phyloP scores from a whole-genome alignment of 805 yeast genomes.

The Candida germanica region DNA sequence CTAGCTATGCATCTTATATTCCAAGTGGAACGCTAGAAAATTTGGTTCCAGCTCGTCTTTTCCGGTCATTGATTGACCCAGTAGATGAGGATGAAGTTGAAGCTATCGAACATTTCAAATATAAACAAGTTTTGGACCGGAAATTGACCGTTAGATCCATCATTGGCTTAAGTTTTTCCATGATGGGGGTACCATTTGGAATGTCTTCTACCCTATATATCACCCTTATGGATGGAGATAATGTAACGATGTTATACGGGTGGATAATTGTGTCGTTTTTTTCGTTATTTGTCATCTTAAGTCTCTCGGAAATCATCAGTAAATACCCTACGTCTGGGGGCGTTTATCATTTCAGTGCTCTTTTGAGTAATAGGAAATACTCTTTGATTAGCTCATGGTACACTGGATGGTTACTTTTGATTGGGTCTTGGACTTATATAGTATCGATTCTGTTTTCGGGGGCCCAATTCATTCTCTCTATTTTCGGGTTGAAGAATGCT shows the following conservation, averaged over 20 bases:
- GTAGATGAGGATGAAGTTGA: constrained; percentile 48
- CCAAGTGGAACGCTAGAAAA: constrained; percentile 6
- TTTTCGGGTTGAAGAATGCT: constrained; percentile 59
- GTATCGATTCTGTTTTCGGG: constrained; percentile 74
- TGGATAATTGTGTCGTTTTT: constrained; percentile 65
- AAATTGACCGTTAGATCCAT: constrained; percentile 67
- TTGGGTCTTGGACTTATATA: constrained; percentile 79
- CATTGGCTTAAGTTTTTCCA: constrained; percentile 73
- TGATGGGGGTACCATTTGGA: constrained; percentile 82
- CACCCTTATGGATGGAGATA: constrained; percentile 73
- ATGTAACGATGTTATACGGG: constrained; percentile 72
- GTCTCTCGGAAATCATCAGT: constrained; percentile 73
- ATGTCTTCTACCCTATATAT: constrained; percentile 70
- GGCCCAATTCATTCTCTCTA: constrained; percentile 65
- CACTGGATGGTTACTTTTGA: constrained; percentile 70
- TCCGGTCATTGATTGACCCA: constrained; percentile 11
- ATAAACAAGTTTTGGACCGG: constrained; percentile 68
- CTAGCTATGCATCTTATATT: constrained; percentile 10
- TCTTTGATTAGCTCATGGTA: constrained; percentile 67
- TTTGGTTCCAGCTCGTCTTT: constrained; percentile 13
- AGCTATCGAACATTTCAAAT: constrained; percentile 67
- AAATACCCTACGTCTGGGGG: constrained; percentile 77
- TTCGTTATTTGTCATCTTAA: constrained; percentile 61
- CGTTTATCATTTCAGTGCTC: constrained; percentile 73
- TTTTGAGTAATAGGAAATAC: constrained; percentile 56